phyloP scores from a whole-genome alignment of 1,284 basidiomycete genomes.

The Peniophora sp. region DNA sequence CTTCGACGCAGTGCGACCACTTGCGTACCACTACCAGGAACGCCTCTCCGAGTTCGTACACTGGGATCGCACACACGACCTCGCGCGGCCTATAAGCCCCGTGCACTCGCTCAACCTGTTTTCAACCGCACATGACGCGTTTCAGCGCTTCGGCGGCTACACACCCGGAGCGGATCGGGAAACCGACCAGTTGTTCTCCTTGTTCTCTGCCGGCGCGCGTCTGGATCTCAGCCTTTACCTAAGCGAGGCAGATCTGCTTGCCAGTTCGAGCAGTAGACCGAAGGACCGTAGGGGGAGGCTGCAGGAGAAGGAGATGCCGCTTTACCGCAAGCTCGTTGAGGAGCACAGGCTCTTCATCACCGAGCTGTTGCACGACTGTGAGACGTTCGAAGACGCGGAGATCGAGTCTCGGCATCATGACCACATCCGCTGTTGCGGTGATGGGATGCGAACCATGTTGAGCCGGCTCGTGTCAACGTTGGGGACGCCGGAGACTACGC shows the following conservation, averaged over 20 bases:
- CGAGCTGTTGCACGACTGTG: not conserved
- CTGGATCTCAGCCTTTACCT: slow-evolving; percentile 1
- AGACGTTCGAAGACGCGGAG: not conserved
- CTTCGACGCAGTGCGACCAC: not conserved
- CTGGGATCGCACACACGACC: not conserved
- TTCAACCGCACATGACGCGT: not conserved
- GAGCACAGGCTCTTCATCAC: not conserved
- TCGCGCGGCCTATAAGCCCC: not conserved
- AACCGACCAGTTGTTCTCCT: not conserved
- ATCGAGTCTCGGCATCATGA: not conserved
- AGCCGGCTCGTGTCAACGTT: not conserved
- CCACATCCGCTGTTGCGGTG: not conserved
- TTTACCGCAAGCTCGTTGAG: not conserved
- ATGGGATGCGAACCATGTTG: not conserved
- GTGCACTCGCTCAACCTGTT: not conserved
- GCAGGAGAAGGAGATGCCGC: not conserved
- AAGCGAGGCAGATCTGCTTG: not conserved
- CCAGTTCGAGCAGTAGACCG: not conserved
- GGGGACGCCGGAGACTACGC: not conserved
- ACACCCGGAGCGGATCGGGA: not conserved
- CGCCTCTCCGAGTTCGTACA: not conserved
- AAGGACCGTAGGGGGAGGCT: not conserved
- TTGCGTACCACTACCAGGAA: not conserved
- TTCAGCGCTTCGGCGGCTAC: not conserved
- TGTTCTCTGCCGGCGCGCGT: not conserved